Percentiles rank a stretch among this genome's conserved stretches.
Evolutionary conservation across 345 rosid genomes (phyloP).

Genomic region (Boechera stricta): DNA sequence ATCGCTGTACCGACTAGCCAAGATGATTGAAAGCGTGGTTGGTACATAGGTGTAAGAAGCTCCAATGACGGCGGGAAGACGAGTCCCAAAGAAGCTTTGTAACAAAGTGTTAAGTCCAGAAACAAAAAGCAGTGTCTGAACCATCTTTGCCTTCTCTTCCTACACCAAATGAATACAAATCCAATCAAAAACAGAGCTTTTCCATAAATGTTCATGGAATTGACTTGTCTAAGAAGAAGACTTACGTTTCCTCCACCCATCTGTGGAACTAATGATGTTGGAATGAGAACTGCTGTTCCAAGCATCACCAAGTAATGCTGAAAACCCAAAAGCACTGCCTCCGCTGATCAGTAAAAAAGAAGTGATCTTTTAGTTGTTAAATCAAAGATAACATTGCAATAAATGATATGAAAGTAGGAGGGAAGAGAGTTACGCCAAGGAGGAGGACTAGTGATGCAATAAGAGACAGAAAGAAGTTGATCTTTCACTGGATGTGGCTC

Average conservation of each 20-base stretch:
- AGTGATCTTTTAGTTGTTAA: not conserved
- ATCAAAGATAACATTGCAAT: not conserved
- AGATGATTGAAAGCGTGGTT: slow-evolving; percentile 77
- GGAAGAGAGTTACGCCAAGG: slow-evolving; percentile 81
- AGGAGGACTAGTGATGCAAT: slow-evolving; percentile 95
- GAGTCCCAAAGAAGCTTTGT: slow-evolving; percentile 84
- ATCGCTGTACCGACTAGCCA: slow-evolving; percentile 83
- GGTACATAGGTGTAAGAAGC: slow-evolving; percentile 87
- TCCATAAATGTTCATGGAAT: not conserved
- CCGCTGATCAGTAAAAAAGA: slow-evolving; percentile 58
- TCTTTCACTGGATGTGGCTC: slow-evolving; percentile 92
- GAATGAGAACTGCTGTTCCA: slow-evolving; percentile 90
- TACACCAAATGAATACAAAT: slow-evolving; percentile 37
- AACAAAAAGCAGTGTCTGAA: slow-evolving; percentile 89
- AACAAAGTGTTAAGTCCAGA: slow-evolving; percentile 84
- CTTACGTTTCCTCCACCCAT: slow-evolving; percentile 98
- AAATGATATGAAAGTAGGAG: not conserved
- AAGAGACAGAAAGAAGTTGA: slow-evolving; percentile 80
- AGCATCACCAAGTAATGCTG: slow-evolving; percentile 98
- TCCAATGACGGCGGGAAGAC: slow-evolving; percentile 92
- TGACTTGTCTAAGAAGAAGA: slow-evolving; percentile 3
- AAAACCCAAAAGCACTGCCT: slow-evolving; percentile 91
- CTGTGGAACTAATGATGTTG: slow-evolving; percentile 80
- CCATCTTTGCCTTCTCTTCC: slow-evolving; percentile 96
- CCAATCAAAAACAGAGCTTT: slow-evolving; percentile 31